phyloP scores from a whole-genome alignment of 371 early-diverging fungal genomes.

The Phascolomyces articulosus region DNA sequence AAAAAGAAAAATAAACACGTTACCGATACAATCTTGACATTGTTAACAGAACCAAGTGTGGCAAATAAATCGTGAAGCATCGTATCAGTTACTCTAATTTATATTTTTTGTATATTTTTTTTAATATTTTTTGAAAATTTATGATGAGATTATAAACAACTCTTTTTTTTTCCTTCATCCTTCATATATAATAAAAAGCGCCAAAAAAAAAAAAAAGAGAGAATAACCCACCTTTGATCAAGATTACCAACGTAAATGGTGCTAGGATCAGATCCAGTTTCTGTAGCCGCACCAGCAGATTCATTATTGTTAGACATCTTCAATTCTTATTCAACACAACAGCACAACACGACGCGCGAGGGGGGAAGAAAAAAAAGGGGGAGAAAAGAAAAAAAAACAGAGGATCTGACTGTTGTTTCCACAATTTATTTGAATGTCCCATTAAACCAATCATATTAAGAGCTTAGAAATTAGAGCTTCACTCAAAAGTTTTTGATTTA shows the following conservation, averaged over 20 bases:
- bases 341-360: not conserved
- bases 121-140: constrained; percentile 1
- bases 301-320: constrained; percentile 6
- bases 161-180: no score
- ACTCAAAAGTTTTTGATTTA: no score
- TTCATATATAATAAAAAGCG: no score
- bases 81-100: constrained; percentile 81
- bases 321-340: not conserved
- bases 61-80: constrained; percentile 79
- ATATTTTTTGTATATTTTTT: constrained; percentile 43
- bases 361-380: not conserved
- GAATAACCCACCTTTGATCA: constrained; percentile 63
- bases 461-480: no score
- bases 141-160: not conserved
- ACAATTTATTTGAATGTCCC: no score
- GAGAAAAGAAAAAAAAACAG: no score
- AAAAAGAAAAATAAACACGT: constrained; percentile 48
- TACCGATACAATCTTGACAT: constrained; percentile 84
- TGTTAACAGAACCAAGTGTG: constrained; percentile 67
- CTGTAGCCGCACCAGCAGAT: not conserved
- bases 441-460: no score
- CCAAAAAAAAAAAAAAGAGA: not conserved
- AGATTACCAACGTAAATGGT: constrained; percentile 87
- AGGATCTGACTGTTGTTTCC: no score
- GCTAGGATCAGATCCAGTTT: constrained; percentile 1